A percentile compares a stretch with the other conserved stretches of the same genome.
These are phyloP conservation scores for Alternaria sp. DNA, from an alignment of 2,329 filamentous ascomycete genomes.

Conservation along the genomic window DNA sequence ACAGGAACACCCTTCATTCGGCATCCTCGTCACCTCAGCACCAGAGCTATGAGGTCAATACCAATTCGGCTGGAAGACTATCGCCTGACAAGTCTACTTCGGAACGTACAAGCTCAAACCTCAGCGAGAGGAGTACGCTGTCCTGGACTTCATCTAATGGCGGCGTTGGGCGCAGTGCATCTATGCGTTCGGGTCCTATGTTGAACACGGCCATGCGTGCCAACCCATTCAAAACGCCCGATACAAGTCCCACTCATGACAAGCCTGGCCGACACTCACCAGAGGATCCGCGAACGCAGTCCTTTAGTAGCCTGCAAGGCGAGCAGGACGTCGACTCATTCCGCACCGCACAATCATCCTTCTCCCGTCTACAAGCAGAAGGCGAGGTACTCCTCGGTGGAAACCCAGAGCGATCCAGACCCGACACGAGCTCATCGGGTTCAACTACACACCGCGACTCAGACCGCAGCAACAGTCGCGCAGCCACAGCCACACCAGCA, in stretches of 20 bases:
- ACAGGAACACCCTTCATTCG: conserved; percentile 32
- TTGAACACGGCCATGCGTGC: conserved; percentile 34
- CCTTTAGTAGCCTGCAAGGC: conserved; percentile 47
- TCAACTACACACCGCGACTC: conserved; percentile 30
- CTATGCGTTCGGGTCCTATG: conserved; percentile 52
- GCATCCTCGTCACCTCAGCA: conserved; percentile 28
- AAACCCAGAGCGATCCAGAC: conserved; percentile 40
- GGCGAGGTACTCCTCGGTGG: conserved; percentile 60
- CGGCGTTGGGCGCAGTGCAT: conserved; percentile 54
- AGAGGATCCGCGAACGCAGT: conserved; percentile 32
- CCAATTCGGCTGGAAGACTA: conserved; percentile 39
- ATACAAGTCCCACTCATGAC: conserved; percentile 39
- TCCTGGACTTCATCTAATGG: conserved; percentile 51
- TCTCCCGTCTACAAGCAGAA: conserved; percentile 59
- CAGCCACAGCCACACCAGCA: conserved; percentile 32
- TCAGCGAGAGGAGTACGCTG: conserved; percentile 59
- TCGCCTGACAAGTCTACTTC: conserved; percentile 57
- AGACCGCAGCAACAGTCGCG: conserved; percentile 30
- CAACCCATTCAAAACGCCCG: conserved; percentile 44
- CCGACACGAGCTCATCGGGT: conserved; percentile 40
- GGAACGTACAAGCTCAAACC: conserved; percentile 61
- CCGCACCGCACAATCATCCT: conserved; percentile 57
- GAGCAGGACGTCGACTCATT: conserved; percentile 57
- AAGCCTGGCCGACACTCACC: conserved; percentile 25
- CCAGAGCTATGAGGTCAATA: conserved; percentile 13